phyloP scores from a whole-genome alignment of 345 rosid genomes.

The Corchorus olitorius region DNA sequence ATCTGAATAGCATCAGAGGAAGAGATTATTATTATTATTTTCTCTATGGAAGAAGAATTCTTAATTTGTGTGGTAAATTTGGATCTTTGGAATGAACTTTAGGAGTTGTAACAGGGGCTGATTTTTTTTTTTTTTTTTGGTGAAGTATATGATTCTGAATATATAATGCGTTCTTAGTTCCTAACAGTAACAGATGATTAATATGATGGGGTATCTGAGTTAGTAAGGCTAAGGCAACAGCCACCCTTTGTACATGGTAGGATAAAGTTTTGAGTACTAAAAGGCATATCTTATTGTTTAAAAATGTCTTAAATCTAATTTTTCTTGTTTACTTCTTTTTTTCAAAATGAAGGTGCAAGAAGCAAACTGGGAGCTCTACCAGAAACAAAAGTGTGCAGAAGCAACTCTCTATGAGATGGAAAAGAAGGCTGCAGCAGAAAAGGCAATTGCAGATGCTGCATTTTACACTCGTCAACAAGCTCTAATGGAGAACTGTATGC shows the following conservation, averaged over 20 bases:
- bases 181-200: too few relatives aligned
- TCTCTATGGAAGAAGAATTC: too few relatives aligned
- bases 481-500: slow-evolving; percentile 39
- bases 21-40: too few relatives aligned
- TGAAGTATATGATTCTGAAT: neutral
- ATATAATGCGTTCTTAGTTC: neutral
- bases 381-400: slow-evolving; percentile 66
- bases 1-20: too few relatives aligned
- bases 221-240: neutral
- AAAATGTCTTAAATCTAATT: neutral
- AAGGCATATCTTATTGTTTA: too few relatives aligned
- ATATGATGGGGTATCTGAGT: neutral
- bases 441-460: slow-evolving; percentile 56
- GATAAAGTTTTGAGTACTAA: neutral
- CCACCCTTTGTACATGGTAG: neutral
- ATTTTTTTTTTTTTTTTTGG: too few relatives aligned
- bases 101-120: too few relatives aligned
- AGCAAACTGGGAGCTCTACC: slow-evolving; percentile 63
- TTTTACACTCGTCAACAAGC: slow-evolving; percentile 38
- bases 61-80: too few relatives aligned
- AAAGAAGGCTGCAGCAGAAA: slow-evolving; percentile 65
- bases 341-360: slow-evolving; percentile 48
- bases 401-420: slow-evolving; percentile 50
- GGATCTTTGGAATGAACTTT: too few relatives aligned
- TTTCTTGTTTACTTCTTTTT: too few relatives aligned